phyloP scores from a whole-genome alignment of 805 yeast species.

The Hanseniaspora thailandica region DNA sequence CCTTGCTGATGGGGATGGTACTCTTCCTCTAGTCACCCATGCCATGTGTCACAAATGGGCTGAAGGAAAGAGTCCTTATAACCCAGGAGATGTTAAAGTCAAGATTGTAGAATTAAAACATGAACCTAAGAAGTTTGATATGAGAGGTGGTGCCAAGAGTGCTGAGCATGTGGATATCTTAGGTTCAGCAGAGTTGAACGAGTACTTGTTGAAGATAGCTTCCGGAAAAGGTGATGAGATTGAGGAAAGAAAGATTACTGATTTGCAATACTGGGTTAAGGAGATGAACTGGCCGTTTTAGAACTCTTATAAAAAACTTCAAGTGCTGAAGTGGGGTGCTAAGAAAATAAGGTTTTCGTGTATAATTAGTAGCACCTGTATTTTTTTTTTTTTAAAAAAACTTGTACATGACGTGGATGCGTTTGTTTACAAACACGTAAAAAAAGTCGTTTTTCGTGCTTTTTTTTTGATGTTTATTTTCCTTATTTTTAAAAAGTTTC shows the following conservation, averaged over 20 bases:
- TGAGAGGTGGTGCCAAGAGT: conserved; percentile 92
- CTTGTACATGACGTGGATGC: background rate
- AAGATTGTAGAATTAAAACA: conserved; percentile 83
- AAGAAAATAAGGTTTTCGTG: background rate
- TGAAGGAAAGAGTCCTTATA: conserved; percentile 47
- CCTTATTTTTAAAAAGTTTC: no score
- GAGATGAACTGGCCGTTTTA: conserved; percentile 38
- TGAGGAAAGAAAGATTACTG: conserved; percentile 46
- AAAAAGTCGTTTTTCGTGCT: no score
- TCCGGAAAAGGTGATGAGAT: conserved; percentile 67
- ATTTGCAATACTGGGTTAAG: conserved; percentile 50
- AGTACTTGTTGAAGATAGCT: conserved; percentile 68
- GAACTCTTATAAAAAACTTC: no score
- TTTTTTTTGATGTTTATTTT: no score
- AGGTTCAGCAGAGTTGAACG: conserved; percentile 87
- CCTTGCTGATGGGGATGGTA: conserved; percentile 92
- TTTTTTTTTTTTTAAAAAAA: background rate
- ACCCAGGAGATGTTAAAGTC: conserved; percentile 66
- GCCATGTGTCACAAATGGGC: conserved; percentile 88
- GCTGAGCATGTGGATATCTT: conserved; percentile 96
- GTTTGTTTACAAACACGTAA: conserved; percentile 1
- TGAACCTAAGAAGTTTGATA: conserved; percentile 86
- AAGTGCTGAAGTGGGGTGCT: no score
- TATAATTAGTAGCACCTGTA: background rate
- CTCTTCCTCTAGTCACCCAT: conserved; percentile 78